Base-by-base conservation (phyloP, 2,329 filamentous ascomycete species). In the Fusarium sp. region DNA sequence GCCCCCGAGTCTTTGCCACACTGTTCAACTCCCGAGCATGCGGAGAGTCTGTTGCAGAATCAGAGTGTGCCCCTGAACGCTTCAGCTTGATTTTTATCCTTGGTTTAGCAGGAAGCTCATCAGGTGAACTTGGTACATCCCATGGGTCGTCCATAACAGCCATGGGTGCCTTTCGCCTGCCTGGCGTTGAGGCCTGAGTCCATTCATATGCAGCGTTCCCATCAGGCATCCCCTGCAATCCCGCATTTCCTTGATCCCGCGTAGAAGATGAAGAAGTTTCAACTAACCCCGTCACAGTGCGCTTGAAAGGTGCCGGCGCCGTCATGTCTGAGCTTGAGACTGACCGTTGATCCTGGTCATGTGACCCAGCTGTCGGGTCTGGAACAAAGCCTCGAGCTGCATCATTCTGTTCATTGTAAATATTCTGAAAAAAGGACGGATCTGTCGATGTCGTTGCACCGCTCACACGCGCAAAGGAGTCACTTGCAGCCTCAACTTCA, bases 371-470 rank as follows among this genome's bases (percentile, higher is more conserved):
- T 9, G 46, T 55, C 25, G 37, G 61, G 21, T 62, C 68, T 54
- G 67, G 60, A 21, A 62, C 60, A 46, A 73, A 66, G 46, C 74
- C 69, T 27, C 59, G 63, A 18, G 75, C 73, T 23, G 78, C 77
- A 34, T 77, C 76, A 41, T 80, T 79, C 69, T 86, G 83, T 49
- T 85, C 82, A 23, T 84, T 78, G 60, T 85, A 86, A 12, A 87
- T 72, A 51, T 77, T 79, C 48, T 81, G 80, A 65, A 87, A 87
- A 67, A 85, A 83, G 1, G 78, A 80, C 3, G 81, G 79, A 60
- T 87, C 83, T 2, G 85, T 87, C 18, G 84, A 86, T 23, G 74
- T 77, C 9, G 80, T 79, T 40, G 73, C 72, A 57, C 73, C 70
- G 59, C 77, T 77, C 69, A 65, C 64, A 55, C 58, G 62, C 16